Percentiles rank a stretch among this genome's conserved stretches.
These are phyloP conservation scores for button mushroom (Agaricus bisporus) DNA, from an alignment of 768 basidiomycete species.

Conservation along the genomic window DNA sequence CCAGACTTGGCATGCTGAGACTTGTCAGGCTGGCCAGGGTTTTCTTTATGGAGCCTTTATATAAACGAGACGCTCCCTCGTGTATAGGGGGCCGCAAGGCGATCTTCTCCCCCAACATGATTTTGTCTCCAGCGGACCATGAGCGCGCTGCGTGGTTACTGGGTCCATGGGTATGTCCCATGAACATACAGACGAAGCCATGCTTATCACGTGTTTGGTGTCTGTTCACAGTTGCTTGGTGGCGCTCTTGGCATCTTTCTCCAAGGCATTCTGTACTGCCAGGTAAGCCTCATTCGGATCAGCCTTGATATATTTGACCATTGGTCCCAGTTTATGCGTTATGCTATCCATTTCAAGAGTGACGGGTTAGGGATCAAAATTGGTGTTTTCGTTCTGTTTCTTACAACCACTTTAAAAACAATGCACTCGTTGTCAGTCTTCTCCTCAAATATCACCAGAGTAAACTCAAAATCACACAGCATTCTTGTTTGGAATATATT, in stretches of 20 bases:
- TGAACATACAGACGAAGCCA: no score
- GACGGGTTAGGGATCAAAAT: constrained; percentile 18
- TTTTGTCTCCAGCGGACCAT: constrained; percentile 21
- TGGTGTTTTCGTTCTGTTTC: constrained; percentile 18
- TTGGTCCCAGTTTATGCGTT: constrained; percentile 20
- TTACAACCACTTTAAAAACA: constrained; percentile 25
- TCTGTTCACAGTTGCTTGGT: constrained; percentile 21
- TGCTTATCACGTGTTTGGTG: background rate
- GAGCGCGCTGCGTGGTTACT: constrained; percentile 20
- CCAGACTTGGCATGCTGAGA: background rate
- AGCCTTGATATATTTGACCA: background rate
- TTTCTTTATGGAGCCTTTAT: background rate
- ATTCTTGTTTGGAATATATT: constrained; percentile 25
- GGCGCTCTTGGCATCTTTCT: constrained; percentile 22
- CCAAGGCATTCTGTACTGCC: constrained; percentile 26
- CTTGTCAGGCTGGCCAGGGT: background rate
- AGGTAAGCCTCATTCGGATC: constrained; percentile 15
- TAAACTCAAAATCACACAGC: constrained; percentile 13
- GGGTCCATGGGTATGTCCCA: constrained; percentile 25
- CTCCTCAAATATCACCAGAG: background rate
- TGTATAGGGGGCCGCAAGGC: background rate
- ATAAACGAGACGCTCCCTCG: background rate
- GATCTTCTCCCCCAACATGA: background rate
- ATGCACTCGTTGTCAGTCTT: constrained; percentile 25
- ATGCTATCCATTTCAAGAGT: constrained; percentile 18